Base-by-base conservation (phyloP, 177 flowering plant species). In the Vitis hybrid region DNA sequence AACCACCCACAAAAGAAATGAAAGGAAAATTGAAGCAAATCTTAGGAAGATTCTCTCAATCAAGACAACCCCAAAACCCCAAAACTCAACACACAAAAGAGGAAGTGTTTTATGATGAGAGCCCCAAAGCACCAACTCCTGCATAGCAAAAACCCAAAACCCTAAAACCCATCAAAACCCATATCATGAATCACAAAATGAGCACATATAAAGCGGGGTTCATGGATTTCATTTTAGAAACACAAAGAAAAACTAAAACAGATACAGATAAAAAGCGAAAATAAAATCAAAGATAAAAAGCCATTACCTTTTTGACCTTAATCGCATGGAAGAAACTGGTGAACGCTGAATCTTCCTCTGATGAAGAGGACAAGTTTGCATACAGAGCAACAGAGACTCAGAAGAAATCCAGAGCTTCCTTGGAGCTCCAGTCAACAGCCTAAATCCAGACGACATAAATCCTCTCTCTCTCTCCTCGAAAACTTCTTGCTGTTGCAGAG, bases 401-500 rank as follows among this genome's bases (percentile, higher is more conserved):
- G 19, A 64, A 48, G 56, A 74, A 49, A 62, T 4, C 55, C 76
- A 69, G 80, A 77, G 74, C 77, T 77, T 58, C 55, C 69, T 68
- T 14, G 21, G 32, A 77, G 80, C 80, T 73, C 77, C 59, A 65
- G 52, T 65, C 30, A 62, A 51, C 67, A 68, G 68, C 73, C 70
- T 60, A 73, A 40, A 58, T 55, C 46, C 57, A 56, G 76, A 65
- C 48, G 76, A 72, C 80, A 77, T 77, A 77, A 57, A 77, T 56
- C 50, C 63, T 69, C 72, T 63, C 55, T 55, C 57, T 65, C 60
- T 24, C 62, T n/a, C 60, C 57, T 6, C 56, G 12, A 59, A 60
- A 60, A 7, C 8, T 21, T 46, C 15, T 19, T 52, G 27, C 14
- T 10, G n/a, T 4, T 56, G 4, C 12, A 48, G 69, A 52, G 51